Conservation (phyloP, 2,329 filamentous ascomycete species). For the Penicillium sp. region DNA sequence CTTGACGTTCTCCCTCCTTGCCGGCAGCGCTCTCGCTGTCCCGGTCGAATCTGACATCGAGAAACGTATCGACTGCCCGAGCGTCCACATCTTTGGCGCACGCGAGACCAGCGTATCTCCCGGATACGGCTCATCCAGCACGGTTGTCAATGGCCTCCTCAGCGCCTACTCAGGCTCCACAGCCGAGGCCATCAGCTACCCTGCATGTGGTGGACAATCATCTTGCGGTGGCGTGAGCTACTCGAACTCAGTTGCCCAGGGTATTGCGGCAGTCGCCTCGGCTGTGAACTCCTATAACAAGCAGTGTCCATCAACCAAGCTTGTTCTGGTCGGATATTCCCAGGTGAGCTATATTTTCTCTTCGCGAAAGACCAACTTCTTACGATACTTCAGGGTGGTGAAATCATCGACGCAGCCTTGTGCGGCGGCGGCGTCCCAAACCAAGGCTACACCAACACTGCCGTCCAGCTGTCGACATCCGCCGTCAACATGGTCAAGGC, state of each 20-base stretch:
- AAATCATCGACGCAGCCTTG: constrained; percentile 56
- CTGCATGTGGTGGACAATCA: constrained; percentile 55
- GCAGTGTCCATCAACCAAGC: constrained; percentile 49
- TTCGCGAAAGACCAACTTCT: neutral
- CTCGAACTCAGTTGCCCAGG: constrained; percentile 50
- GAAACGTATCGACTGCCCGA: constrained; percentile 32
- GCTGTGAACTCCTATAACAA: constrained; percentile 53
- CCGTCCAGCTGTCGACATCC: constrained; percentile 37
- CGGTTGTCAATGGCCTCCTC: constrained; percentile 45
- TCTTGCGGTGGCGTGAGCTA: constrained; percentile 54
- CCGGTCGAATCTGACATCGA: constrained; percentile 8
- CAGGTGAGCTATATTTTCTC: constrained; percentile 38
- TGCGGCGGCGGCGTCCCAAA: constrained; percentile 50
- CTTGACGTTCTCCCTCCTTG: constrained; percentile 4
- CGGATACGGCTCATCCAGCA: constrained; percentile 46
- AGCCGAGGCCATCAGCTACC: constrained; percentile 49
- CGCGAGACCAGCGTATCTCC: constrained; percentile 43
- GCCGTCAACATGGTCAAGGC: constrained; percentile 53
- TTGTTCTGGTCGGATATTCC: constrained; percentile 56
- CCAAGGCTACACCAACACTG: constrained; percentile 40
- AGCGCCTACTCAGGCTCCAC: constrained; percentile 45
- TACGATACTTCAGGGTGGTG: constrained; percentile 42
- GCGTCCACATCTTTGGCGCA: constrained; percentile 45
- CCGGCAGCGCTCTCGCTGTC: constrained; percentile 3
- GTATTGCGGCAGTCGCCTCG: constrained; percentile 50